phyloP scores from a whole-genome alignment of 352 stramenopile genomes.

The Globisporangium megalacanthum region DNA sequence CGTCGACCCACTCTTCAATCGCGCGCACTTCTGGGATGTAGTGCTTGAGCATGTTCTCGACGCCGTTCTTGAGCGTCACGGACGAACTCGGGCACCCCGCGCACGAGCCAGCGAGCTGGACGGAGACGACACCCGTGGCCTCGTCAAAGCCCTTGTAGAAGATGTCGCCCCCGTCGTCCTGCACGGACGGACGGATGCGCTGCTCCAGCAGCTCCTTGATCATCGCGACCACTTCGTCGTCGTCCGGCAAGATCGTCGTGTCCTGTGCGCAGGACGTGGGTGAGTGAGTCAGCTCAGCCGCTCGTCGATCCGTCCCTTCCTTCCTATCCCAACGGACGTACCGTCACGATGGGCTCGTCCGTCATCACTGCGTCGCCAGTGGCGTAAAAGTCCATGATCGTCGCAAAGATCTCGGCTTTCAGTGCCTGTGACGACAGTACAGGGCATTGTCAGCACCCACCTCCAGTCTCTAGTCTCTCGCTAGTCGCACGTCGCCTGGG shows the following conservation, averaged over 20 bases:
- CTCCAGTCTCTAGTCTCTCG: too few relatives aligned
- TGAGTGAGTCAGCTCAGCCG: not conserved
- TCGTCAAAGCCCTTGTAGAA: constrained; percentile 97
- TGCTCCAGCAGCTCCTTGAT: constrained; percentile 99
- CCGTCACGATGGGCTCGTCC: constrained; percentile 80
- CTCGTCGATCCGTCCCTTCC: not conserved
- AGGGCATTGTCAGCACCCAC: too few relatives aligned
- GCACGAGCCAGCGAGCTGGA: constrained; percentile 94
- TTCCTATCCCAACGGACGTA: constrained; percentile 12
- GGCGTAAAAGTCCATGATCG: constrained; percentile 98
- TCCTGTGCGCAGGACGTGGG: constrained; percentile 27
- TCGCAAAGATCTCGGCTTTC: constrained; percentile 92
- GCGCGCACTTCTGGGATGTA: constrained; percentile 98
- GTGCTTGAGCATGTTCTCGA: constrained; percentile 99
- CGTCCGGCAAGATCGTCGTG: constrained; percentile 94
- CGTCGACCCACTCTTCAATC: constrained; percentile 78
- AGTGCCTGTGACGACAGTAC: constrained; percentile 35
- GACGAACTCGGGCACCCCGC: constrained; percentile 96
- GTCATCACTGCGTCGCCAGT: constrained; percentile 85
- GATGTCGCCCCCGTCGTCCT: constrained; percentile 99
- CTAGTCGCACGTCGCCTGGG: not conserved
- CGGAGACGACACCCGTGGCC: constrained; percentile 86
- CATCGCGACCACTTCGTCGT: constrained; percentile 98
- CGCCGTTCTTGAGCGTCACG: constrained; percentile 98
- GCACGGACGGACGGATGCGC: constrained; percentile 97